A percentile compares a stretch with the other conserved stretches of the same genome.
Evolutionary conservation across 805 yeast species (phyloP).

Genomic region (Candida rishiriensis): DNA sequence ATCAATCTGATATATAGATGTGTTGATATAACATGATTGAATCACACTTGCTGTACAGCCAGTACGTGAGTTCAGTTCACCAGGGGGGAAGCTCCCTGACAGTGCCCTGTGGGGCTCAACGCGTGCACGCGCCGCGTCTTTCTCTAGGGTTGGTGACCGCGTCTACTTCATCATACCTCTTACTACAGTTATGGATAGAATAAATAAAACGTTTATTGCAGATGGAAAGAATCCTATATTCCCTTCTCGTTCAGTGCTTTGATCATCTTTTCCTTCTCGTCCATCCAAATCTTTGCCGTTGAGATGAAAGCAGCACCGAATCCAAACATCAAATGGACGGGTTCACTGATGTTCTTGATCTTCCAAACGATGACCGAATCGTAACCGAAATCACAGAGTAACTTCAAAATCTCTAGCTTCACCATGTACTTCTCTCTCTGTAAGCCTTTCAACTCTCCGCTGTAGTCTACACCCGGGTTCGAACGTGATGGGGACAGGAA

Average conservation of each 20-base stretch:
- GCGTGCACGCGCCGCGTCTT: slow-evolving; percentile 6
- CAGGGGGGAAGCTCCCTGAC: not conserved
- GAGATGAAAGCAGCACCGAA: slow-evolving; percentile 31
- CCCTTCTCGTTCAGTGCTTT: slow-evolving; percentile 7
- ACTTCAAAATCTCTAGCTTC: slow-evolving; percentile 37
- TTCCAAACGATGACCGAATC: slow-evolving; percentile 44
- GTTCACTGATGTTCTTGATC: slow-evolving; percentile 26
- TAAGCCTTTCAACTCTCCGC: slow-evolving; percentile 28
- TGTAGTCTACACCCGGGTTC: slow-evolving; percentile 4
- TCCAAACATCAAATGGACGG: slow-evolving; percentile 28
- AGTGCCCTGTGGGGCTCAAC: not conserved
- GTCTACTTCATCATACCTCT: not conserved
- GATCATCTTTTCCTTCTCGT: slow-evolving; percentile 17
- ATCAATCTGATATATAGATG: not conserved
- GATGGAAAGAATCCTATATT: too few relatives aligned
- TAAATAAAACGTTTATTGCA: too few relatives aligned
- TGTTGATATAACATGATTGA: not conserved
- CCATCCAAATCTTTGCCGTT: slow-evolving; percentile 28
- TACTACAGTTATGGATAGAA: too few relatives aligned
- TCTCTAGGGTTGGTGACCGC: not conserved
- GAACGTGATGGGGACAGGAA: too few relatives aligned
- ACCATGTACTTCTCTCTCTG: slow-evolving; percentile 33
- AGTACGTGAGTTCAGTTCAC: too few relatives aligned
- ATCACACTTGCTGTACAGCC: too few relatives aligned
- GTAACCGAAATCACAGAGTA: slow-evolving; percentile 43